Conservation (phyloP, 75 land plant genomes). For the Adiantum capillusveneris region DNA sequence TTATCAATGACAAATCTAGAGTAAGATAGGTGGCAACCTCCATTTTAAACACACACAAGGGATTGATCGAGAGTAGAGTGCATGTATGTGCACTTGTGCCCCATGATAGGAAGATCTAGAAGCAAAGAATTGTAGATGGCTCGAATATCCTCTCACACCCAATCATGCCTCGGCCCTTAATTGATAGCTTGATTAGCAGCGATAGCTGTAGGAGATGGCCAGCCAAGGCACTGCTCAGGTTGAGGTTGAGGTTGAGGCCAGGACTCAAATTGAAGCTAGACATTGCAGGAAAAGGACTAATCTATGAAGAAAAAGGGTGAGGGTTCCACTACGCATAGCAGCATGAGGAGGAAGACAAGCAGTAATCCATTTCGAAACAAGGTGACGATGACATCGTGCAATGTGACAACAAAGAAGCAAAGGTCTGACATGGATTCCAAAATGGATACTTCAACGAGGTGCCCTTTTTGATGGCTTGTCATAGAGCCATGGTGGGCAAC, state of each 20-base stretch:
- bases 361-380: neutral
- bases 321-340: too few relatives aligned
- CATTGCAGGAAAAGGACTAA: neutral
- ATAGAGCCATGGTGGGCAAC: too few relatives aligned
- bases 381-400: neutral
- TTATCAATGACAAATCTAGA: too few relatives aligned
- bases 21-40: too few relatives aligned
- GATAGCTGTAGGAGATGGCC: slow-evolving; percentile 49
- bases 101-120: slow-evolving; percentile 91
- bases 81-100: slow-evolving; percentile 94
- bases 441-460: too few relatives aligned
- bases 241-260: too few relatives aligned
- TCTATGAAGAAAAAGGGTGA: too few relatives aligned
- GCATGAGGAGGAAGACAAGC: neutral
- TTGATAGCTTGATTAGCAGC: slow-evolving; percentile 66
- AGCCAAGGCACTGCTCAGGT: neutral
- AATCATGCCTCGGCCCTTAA: slow-evolving; percentile 71
- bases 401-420: neutral
- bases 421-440: neutral
- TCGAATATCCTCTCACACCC: slow-evolving; percentile 67
- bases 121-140: slow-evolving; percentile 87
- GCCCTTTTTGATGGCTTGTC: too few relatives aligned
- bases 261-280: neutral
- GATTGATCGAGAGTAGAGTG: slow-evolving; percentile 89
- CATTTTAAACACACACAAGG: too few relatives aligned